Evolutionary conservation across 2,329 filamentous ascomycete genomes (phyloP), one percentile per base, ranked within the genome.

Genomic region (Colletotrichum musicola): DNA sequence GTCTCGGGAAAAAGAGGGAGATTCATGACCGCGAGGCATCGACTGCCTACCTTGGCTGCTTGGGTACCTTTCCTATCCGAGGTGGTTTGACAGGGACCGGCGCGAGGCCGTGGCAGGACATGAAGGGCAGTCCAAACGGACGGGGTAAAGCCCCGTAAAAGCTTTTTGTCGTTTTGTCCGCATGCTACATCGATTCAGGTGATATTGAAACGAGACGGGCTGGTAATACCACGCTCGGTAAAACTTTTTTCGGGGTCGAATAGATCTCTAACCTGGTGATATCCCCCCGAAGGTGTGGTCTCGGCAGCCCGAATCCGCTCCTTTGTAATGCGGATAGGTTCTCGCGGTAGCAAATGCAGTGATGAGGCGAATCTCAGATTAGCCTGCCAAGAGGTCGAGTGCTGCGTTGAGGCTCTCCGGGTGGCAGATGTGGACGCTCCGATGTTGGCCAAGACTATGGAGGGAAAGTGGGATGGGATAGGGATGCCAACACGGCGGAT

Each of bases 91-190:
- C 30, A 35, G 30, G 30, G 30, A 35, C 30, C 30, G 6, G 30
- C 30, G 7, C 30, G 30, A 35, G 30, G 30, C 30, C 30, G 30
- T 35, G 6, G 30, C 30, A 35, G 30, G 30, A 18, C 16, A 46
- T 4, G 16, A 16, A 18, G 44, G 18, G 18, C 44, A 46, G 44
- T 46, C n/a, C 25, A 38, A 25, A n/a, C 27, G 14, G 46, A 25
- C 38, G 14, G 62, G 62, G 55, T 60, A 47, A 47, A 60, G 22
- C 47, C 27, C 49, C 30, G 49, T 58, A 18, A 50, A 69, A 66
- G 42, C 18, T 47, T 68, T 68, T 69, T 44, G 12, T 54, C 50
- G 59, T 53, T 61, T 69, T 22, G 30, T 42, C 51, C 25, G 30
- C 62, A 22, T 59, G 51, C 20, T 22, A 44, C 22, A 20, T 50